Conservation (phyloP, 192 early-diverging fungal genomes). For the Ambispora gerdemannii region DNA sequence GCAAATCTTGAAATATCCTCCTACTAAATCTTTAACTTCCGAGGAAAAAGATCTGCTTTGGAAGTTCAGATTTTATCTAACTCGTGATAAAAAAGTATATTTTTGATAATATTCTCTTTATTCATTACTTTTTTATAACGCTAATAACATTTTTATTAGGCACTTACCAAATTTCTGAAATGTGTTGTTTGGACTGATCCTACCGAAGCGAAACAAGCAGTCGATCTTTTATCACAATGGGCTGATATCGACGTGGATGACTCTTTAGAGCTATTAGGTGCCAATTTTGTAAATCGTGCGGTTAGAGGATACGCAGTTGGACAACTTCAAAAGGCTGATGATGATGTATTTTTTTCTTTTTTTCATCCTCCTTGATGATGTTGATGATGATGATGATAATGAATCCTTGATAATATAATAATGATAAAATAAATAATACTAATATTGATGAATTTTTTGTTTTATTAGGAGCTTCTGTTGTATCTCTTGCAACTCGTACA, state of each 20-base stretch:
- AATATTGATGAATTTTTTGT: background rate
- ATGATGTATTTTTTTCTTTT: constrained; percentile 61
- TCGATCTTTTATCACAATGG: constrained; percentile 84
- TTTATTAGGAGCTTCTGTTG: constrained; percentile 75
- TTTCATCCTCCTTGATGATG: background rate
- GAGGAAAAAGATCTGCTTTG: constrained; percentile 95
- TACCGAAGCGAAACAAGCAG: constrained; percentile 89
- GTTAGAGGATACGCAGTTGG: constrained; percentile 87
- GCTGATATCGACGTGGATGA: constrained; percentile 92
- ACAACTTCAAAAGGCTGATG: constrained; percentile 85
- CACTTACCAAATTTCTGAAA: constrained; percentile 96
- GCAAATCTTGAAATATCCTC: constrained; percentile 90
- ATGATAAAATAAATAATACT: no score
- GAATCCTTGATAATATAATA: no score
- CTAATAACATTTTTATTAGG: constrained; percentile 44
- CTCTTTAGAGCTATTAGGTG: constrained; percentile 89
- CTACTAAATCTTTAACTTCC: constrained; percentile 75
- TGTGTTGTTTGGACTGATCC: constrained; percentile 94
- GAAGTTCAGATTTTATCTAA: constrained; percentile 97
- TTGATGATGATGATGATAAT: no score
- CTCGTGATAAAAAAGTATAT: constrained; percentile 81
- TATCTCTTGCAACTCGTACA: constrained; percentile 98
- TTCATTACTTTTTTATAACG: background rate
- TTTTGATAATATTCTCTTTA: background rate
- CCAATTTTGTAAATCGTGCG: constrained; percentile 75